A percentile compares a stretch with the other conserved stretches of the same genome.
Evolutionary conservation across 306 rosid species (phyloP).

Genomic region (Rubus parviflorus): DNA sequence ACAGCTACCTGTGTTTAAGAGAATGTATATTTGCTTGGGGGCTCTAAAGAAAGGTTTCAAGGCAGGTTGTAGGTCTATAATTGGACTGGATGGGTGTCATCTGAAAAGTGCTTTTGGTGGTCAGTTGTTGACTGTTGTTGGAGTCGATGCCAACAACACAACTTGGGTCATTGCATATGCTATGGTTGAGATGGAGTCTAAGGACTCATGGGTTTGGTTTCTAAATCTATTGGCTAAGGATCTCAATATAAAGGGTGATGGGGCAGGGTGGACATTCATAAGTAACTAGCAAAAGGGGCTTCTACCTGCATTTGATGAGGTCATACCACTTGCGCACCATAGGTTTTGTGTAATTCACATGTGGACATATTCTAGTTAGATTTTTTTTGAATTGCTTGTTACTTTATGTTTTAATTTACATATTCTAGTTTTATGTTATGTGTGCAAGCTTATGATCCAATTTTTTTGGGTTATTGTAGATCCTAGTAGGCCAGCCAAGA

Average conservation of each 20-base stretch:
- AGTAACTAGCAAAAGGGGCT: not conserved
- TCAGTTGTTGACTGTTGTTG: not conserved
- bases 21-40: not conserved
- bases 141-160: not conserved
- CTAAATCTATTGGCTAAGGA: accelerated
- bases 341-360: not conserved
- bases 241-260: not conserved
- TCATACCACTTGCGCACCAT: not conserved
- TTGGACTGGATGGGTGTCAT: not conserved
- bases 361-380: not conserved
- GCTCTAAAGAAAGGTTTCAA: not conserved
- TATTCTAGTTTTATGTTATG: too few relatives aligned
- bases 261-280: not conserved
- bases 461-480: too few relatives aligned
- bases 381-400: too few relatives aligned
- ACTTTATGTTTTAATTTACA: too few relatives aligned
- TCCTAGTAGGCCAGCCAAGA: too few relatives aligned
- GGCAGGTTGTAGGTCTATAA: accelerated
- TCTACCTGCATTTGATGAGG: not conserved
- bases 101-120: not conserved
- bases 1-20: not conserved
- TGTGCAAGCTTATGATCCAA: too few relatives aligned
- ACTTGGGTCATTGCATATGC: not conserved
- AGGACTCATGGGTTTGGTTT: not conserved
- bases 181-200: not conserved